These are phyloP conservation scores for Dentiscutata heterogama DNA, from an alignment of 371 early-diverging fungal species.

Conservation along the genomic window DNA sequence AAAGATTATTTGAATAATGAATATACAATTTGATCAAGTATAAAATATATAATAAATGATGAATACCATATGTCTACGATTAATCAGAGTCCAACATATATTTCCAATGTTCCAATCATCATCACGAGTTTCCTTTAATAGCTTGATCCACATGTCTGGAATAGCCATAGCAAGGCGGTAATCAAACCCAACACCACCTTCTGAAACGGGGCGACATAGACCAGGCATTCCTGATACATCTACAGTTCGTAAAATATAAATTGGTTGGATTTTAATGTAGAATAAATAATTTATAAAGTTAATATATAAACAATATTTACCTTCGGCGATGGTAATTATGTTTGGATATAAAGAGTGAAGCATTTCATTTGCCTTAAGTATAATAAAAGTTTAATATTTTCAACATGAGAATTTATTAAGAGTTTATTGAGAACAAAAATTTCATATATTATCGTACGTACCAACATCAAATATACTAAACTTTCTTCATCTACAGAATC, in stretches of 20 bases:
- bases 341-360: conserved; percentile 83
- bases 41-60: not conserved
- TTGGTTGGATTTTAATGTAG: not conserved
- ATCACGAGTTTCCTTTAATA: conserved; percentile 90
- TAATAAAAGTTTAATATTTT: not conserved
- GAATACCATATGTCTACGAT: conserved; percentile 78
- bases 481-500: conserved; percentile 86
- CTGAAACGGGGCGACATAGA: conserved; percentile 88
- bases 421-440: not conserved
- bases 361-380: conserved; percentile 83
- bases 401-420: not conserved
- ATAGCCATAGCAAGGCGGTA: conserved; percentile 98
- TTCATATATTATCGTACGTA: conserved; percentile 26
- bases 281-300: too few species aligned
- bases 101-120: conserved; percentile 95
- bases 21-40: not conserved
- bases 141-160: conserved; percentile 99
- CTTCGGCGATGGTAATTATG: conserved; percentile 91
- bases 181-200: conserved; percentile 97
- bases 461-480: conserved; percentile 86
- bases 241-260: conserved; percentile 43
- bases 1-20: conserved; percentile 8
- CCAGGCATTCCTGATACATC: conserved; percentile 99
- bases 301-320: conserved; percentile 46
- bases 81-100: conserved; percentile 87